A percentile compares a stretch with the other conserved stretches of the same genome.
phyloP scores from a whole-genome alignment of 441 rosid genomes.

The Flueggea neowawraea region DNA sequence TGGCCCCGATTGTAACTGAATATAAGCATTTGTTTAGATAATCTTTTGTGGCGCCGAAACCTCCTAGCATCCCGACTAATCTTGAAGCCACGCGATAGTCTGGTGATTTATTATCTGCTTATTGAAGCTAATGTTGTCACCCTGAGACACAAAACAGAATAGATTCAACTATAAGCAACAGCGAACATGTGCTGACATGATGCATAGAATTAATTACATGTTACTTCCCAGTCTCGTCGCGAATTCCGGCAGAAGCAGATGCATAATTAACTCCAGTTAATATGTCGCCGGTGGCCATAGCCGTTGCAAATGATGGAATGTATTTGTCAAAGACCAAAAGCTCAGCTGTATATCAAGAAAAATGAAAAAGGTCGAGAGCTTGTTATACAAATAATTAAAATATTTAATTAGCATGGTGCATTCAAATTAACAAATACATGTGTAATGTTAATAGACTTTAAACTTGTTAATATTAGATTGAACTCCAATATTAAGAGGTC shows the following conservation, averaged over 20 bases:
- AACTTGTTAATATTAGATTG: too few relatives aligned
- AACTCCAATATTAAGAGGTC: too few relatives aligned
- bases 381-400: too few relatives aligned
- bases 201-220: neutral
- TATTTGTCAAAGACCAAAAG: conserved; percentile 1
- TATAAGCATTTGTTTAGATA: conserved; percentile 41
- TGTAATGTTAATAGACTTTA: too few relatives aligned
- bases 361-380: neutral
- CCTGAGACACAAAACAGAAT: conserved; percentile 24
- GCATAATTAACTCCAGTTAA: conserved; percentile 5
- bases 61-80: conserved; percentile 10
- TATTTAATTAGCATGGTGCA: too few relatives aligned
- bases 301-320: conserved; percentile 1
- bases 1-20: conserved; percentile 49
- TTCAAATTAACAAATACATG: too few relatives aligned
- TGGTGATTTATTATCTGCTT: conserved; percentile 42
- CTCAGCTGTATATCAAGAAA: neutral
- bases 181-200: neutral
- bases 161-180: neutral
- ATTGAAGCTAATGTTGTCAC: conserved; percentile 29
- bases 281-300: neutral
- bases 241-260: conserved; percentile 5
- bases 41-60: conserved; percentile 4
- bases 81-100: conserved; percentile 3
- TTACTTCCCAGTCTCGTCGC: conserved; percentile 1